Base-by-base conservation (phyloP, 164 flowering plant species). In the Vitis labrusca region DNA sequence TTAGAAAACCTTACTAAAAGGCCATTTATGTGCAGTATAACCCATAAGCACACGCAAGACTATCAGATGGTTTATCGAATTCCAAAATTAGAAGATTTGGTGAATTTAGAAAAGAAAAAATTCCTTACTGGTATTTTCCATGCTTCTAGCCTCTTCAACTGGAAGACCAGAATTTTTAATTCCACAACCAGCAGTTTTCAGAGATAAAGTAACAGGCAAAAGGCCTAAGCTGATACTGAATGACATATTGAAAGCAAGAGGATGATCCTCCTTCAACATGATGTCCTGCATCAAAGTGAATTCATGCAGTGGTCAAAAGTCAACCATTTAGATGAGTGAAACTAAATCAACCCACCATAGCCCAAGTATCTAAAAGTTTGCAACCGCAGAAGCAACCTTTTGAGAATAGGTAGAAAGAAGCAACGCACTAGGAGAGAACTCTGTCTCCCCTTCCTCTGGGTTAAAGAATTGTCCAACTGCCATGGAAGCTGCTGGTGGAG, bases 381-480 rank as follows among this genome's bases (percentile, higher is more conserved):
- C 27, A 64, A 61, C 37, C 50, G 63, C 62, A 67, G 58, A 59
- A 80, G 64, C 73, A 64, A 96, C 99, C 92, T 86, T 80, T 49
- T 76, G 76, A 61, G 77, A 77, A 74, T 79, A 87, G 74, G 77
- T 63, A 64, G 99, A 90, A 56, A 64, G 75, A 69, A 93, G 81
- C 85, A 93, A 74, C 9, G 79, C 69, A 64, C 54, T 63, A 54
- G 91, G 72, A 73, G 97, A 86, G 65, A 92, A 74, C 47, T 79
- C 82, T 57, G 9, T 76, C 71, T 79, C 59, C 61, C 97, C 98
- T 70, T 88, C 97, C 65, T 82, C 75, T 55, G 93, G 98, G 79
- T 88, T 85, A 78, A 89, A 91, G 81, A 96, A 96, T 75, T 96
- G 99, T 59, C 99, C 99, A 75, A 96, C 99, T 83, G 94, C 99